Percentiles rank a stretch among this genome's conserved stretches.
phyloP scores from a whole-genome alignment of 2,329 filamentous ascomycete species.

The Trichoderma sp. region DNA sequence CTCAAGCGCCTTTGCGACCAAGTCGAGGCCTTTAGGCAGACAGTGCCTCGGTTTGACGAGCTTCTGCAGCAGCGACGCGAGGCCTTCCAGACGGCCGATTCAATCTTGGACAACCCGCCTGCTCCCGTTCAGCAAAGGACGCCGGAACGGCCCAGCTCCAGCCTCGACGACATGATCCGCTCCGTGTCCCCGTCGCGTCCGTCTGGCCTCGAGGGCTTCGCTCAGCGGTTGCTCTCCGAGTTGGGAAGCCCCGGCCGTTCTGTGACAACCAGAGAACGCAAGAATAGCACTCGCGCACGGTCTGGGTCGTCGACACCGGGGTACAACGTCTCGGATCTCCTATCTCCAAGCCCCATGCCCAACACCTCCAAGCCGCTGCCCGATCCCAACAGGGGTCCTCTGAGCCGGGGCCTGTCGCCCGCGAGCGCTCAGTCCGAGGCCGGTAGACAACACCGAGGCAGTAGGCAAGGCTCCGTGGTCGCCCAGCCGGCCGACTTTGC shows the following conservation, averaged over 20 bases:
- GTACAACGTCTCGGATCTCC: conserved; percentile 32
- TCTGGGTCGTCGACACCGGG: conserved; percentile 40
- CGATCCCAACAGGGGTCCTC: conserved; percentile 32
- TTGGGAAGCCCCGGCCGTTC: conserved; percentile 55
- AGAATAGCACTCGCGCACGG: conserved; percentile 44
- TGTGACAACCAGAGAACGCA: conserved; percentile 53
- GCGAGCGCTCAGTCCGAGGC: conserved; percentile 38
- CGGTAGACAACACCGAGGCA: conserved; percentile 36
- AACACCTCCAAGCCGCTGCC: conserved; percentile 50
- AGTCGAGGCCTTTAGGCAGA: conserved; percentile 61
- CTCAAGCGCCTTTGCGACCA: conserved; percentile 65
- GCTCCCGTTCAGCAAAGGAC: conserved; percentile 38
- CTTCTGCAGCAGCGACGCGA: conserved; percentile 67
- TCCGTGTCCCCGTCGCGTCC: conserved; percentile 56
- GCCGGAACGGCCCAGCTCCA: conserved; percentile 40
- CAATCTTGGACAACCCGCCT: conserved; percentile 44
- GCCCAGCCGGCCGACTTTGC: conserved; percentile 63
- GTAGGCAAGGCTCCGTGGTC: conserved; percentile 42
- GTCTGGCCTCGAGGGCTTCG: conserved; percentile 61
- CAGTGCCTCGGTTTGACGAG: conserved; percentile 72
- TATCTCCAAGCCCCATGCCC: conserved; percentile 39
- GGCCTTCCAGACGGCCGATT: conserved; percentile 63
- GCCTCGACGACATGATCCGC: conserved; percentile 49
- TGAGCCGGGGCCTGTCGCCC: conserved; percentile 49
- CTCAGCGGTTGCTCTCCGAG: conserved; percentile 64